phyloP scores from a whole-genome alignment of 2,329 filamentous ascomycete genomes.

The Chrysosporium queenslandicum region DNA sequence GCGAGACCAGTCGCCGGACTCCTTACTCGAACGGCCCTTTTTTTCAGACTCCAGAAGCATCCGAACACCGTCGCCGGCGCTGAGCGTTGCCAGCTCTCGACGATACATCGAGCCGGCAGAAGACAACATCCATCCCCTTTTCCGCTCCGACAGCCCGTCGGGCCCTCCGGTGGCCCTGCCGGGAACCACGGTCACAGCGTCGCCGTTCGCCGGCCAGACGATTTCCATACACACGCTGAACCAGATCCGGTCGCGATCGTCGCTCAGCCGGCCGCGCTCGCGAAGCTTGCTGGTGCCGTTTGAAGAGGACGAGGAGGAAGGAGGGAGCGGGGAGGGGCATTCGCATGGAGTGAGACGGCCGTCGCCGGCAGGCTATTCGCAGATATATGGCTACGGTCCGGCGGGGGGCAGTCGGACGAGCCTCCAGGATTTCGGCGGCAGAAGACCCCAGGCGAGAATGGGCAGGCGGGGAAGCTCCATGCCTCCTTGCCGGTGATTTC shows the following conservation, averaged over 20 bases:
- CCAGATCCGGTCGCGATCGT: slow-evolving; percentile 7
- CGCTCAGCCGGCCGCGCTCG: neutral
- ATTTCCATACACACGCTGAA: slow-evolving; percentile 7
- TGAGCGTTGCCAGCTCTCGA: neutral
- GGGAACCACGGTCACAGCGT: slow-evolving; percentile 11
- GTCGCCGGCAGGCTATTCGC: neutral
- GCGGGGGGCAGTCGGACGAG: neutral
- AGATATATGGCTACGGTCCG: neutral
- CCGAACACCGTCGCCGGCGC: slow-evolving; percentile 5
- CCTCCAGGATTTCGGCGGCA: neutral
- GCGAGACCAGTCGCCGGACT: slow-evolving; percentile 7
- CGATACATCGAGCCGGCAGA: neutral
- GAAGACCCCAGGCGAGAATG: neutral
- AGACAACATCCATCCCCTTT: slow-evolving; percentile 13
- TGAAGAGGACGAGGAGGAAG: slow-evolving; percentile 2
- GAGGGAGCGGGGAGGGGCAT: neutral
- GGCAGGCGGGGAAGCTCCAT: slow-evolving; percentile 1
- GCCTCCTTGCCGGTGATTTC: slow-evolving; percentile 2
- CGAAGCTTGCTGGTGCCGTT: slow-evolving; percentile 2
- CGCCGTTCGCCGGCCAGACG: slow-evolving; percentile 10
- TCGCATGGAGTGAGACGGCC: neutral
- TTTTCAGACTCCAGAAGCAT: slow-evolving; percentile 1
- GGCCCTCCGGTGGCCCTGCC: slow-evolving; percentile 2
- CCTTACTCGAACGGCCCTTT: neutral
- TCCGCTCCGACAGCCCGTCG: slow-evolving; percentile 12